A percentile compares a stretch with the other conserved stretches of the same genome.
These are phyloP conservation scores for Cylindrodendrum hubeiense DNA, from an alignment of 2,329 filamentous ascomycete genomes.

Conservation along the genomic window DNA sequence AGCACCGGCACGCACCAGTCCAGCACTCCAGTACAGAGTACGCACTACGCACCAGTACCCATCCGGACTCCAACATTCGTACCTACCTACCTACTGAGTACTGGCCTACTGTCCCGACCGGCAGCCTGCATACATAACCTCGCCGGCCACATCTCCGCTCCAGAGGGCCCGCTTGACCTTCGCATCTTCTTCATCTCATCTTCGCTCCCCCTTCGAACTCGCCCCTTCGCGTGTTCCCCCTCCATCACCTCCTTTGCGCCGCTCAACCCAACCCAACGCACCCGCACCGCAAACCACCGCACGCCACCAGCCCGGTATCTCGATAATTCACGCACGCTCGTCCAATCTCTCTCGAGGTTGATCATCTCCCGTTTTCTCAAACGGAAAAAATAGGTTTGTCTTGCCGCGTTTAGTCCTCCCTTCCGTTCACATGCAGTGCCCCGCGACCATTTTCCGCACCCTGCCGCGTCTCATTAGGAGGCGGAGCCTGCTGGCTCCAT, in stretches of 20 bases:
- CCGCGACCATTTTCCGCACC: slow-evolving; percentile 19
- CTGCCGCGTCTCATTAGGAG: slow-evolving; percentile 16
- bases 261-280: slow-evolving; percentile 16
- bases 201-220: slow-evolving; percentile 23
- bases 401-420: not conserved
- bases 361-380: slow-evolving; percentile 3
- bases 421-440: slow-evolving; percentile 16
- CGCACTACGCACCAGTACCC: slow-evolving; percentile 38
- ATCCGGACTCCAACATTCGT: slow-evolving; percentile 40
- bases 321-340: slow-evolving; percentile 37
- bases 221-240: slow-evolving; percentile 27
- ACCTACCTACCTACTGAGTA: slow-evolving; percentile 26
- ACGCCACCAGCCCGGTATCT: slow-evolving; percentile 23
- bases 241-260: slow-evolving; percentile 34
- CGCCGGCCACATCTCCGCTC: slow-evolving; percentile 41
- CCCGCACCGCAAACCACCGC: not conserved
- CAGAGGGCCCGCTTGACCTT: slow-evolving; percentile 36
- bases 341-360: slow-evolving; percentile 6
- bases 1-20: slow-evolving; percentile 10
- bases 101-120: slow-evolving; percentile 25
- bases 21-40: not conserved
- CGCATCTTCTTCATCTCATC: slow-evolving; percentile 31
- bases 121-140: slow-evolving; percentile 42
- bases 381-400: slow-evolving; percentile 18
- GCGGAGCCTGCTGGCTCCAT: slow-evolving; percentile 1